Evolutionary conservation across 345 rosid species (phyloP).

Genomic region (Garcia nutans): DNA sequence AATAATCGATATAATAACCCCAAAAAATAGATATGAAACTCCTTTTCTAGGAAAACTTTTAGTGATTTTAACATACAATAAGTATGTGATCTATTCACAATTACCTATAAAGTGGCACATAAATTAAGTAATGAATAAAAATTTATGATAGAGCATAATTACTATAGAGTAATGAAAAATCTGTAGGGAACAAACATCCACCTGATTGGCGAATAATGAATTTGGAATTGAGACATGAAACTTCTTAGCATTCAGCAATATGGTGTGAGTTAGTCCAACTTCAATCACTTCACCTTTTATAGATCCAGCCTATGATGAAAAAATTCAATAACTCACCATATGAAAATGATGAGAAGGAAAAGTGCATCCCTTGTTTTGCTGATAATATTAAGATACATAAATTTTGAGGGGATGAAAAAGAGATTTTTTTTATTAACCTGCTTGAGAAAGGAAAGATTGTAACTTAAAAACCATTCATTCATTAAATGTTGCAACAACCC

Average conservation of each 20-base stretch:
- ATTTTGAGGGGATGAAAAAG: no score
- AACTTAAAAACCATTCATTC: no score
- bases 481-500: no score
- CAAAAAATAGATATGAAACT: no score
- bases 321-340: neutral
- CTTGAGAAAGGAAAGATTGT: no score
- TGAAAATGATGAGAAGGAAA: constrained; percentile 3
- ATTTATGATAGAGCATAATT: neutral
- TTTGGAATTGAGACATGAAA: constrained; percentile 88
- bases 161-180: neutral
- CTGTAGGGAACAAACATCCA: constrained; percentile 20
- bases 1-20: no score
- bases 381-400: no score
- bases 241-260: constrained; percentile 69
- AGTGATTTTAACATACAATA: constrained; percentile 57
- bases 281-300: constrained; percentile 91
- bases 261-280: constrained; percentile 84
- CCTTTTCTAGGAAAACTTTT: constrained; percentile 75
- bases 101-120: constrained; percentile 47
- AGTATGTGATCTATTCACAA: constrained; percentile 88
- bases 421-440: no score
- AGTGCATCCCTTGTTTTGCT: no score
- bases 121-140: no score
- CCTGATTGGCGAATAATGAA: constrained; percentile 96
- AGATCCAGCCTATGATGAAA: constrained; percentile 68